Evolutionary conservation across 441 rosid genomes (phyloP), one percentile per base, ranked within the genome.

Genomic region (Euphorbia schlechtendalii): DNA sequence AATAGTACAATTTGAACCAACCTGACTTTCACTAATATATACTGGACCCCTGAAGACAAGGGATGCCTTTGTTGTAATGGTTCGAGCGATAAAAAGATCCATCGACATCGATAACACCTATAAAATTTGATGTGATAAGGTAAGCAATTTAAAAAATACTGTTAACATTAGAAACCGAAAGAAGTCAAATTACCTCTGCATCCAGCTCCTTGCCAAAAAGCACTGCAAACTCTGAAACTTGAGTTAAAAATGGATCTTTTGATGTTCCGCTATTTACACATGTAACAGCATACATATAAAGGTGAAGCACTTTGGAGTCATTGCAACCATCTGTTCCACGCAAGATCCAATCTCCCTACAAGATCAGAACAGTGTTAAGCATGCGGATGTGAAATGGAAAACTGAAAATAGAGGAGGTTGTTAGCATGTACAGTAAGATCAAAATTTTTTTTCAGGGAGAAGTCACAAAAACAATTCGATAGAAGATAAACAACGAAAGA

Each of bases 91-190:
- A 90, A 92, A 95, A 75, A 95, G 96, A 92, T 95, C 97, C 96
- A 92, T 86, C 76, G 96, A 86, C 98, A 92, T 95, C 97, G 98
- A 95, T 92, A 95, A 88, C 87, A 95, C 98, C 99, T 95, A 80
- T 18, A 70, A 8, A 62, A 45, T 12, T 58, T 38, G 13, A n/a
- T n/a, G n/a, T 54, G 54, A 21, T 17, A 62, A 75, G 41, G 52
- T 52, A 62, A 72, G 55, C 46, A 49, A 15, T 54, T 51, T 9
- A 28, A 38, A 48, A 36, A 68, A n/a, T 56, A 61, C 64, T 36
- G 28, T 34, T 43, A 24, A 64, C 21, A 49, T 27, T 14, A 30
- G 14, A 36, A 68, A 61, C 52, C n/a, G n/a, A 17, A 59, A 53
- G 51, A 70, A 63, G 22, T 67, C 27, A 64, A n/a, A 55, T 59